Conservation (phyloP, 805 yeast genomes). For the Candida bentonensis region DNA sequence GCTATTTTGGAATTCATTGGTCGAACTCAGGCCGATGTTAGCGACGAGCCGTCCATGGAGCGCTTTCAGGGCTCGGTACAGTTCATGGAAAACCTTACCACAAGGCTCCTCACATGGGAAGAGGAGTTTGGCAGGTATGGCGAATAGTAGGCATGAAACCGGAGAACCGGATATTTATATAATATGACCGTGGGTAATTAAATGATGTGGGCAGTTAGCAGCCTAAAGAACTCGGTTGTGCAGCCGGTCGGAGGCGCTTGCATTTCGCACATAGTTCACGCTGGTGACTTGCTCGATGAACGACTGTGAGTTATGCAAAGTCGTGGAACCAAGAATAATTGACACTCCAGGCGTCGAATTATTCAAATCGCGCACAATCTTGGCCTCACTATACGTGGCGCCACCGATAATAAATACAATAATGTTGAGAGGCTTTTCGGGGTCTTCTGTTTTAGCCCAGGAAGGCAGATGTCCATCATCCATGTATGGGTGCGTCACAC, state of each 20-base stretch:
- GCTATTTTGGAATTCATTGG: constrained; percentile 87
- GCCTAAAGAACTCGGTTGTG: neutral
- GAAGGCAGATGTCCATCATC: constrained; percentile 20
- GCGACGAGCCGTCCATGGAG: constrained; percentile 16
- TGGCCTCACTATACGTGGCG: constrained; percentile 81
- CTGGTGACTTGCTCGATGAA: neutral
- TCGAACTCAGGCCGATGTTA: constrained; percentile 67
- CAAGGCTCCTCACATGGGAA: constrained; percentile 67
- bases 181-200: neutral
- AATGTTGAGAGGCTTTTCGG: constrained; percentile 23
- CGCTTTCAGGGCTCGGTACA: constrained; percentile 23
- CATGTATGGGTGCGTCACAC: constrained; percentile 30
- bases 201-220: neutral
- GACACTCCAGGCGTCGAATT: neutral
- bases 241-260: neutral
- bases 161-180: neutral
- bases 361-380: constrained; percentile 65
- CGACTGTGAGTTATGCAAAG: constrained; percentile 1
- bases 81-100: constrained; percentile 60
- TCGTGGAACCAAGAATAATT: neutral
- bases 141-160: constrained; percentile 7
- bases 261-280: neutral
- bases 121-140: constrained; percentile 44
- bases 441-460: constrained; percentile 14
- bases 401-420: constrained; percentile 57